Percentiles rank a stretch among this genome's conserved stretches.
These are phyloP conservation scores for Phylloporus sp. DNA, from an alignment of 768 basidiomycete genomes.

Conservation along the genomic window DNA sequence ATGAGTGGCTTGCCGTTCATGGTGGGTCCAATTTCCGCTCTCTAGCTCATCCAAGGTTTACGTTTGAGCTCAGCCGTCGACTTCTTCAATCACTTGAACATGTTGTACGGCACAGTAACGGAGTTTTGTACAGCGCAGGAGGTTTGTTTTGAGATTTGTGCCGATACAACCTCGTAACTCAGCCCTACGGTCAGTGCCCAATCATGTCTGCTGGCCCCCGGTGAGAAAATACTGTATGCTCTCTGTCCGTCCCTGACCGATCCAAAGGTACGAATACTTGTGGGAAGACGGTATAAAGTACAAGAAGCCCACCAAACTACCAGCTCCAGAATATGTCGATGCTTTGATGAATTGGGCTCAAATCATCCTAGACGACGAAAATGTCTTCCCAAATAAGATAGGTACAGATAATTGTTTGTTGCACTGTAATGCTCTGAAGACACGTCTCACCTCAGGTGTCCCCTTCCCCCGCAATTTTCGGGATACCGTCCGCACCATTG, in stretches of 20 bases:
- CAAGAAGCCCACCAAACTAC: slow-evolving; percentile 88
- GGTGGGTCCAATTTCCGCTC: slow-evolving; percentile 45
- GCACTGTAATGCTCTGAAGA: slow-evolving; percentile 4
- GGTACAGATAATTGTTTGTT: slow-evolving; percentile 41
- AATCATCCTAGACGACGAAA: slow-evolving; percentile 84
- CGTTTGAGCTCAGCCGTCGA: slow-evolving; percentile 71
- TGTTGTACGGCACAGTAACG: slow-evolving; percentile 97
- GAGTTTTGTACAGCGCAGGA: slow-evolving; percentile 96
- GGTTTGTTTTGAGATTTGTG: slow-evolving; percentile 39
- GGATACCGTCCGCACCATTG: slow-evolving; percentile 86
- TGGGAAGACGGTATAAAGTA: slow-evolving; percentile 90
- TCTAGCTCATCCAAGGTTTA: neutral
- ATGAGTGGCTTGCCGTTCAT: slow-evolving; percentile 99
- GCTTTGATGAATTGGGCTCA: slow-evolving; percentile 99
- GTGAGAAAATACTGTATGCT: slow-evolving; percentile 37
- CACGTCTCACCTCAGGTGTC: slow-evolving; percentile 51
- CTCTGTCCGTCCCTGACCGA: slow-evolving; percentile 2
- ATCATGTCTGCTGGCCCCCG: slow-evolving; percentile 95
- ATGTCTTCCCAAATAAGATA: slow-evolving; percentile 90
- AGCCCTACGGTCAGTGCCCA: slow-evolving; percentile 57
- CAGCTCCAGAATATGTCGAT: slow-evolving; percentile 95
- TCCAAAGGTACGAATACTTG: slow-evolving; percentile 82
- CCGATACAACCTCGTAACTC: slow-evolving; percentile 7
- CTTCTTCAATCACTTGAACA: slow-evolving; percentile 99
- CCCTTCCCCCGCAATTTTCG: slow-evolving; percentile 89